Evolutionary conservation across 495 filamentous ascomycete genomes (phyloP), one percentile per base, ranked within the genome.

Genomic region (Clavariopsis aquatica): DNA sequence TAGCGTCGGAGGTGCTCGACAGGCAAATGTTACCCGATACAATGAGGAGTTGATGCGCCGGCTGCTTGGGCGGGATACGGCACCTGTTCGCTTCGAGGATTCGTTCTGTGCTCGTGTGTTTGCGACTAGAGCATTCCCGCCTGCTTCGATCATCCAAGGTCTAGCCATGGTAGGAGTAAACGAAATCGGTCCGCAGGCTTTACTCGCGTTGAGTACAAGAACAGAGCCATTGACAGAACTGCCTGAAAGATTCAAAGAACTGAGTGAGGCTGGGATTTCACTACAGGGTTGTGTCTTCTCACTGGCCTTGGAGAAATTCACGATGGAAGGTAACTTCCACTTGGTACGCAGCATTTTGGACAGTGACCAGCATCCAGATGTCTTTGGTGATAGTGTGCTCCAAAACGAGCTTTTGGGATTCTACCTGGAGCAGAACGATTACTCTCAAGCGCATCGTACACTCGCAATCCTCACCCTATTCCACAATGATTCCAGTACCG

Each of bases 341-440:
- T 15, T 70, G 24, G 64, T 70, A 19, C 68, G 55, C 6, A 55
- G 60, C 15, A 69, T 95, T 1, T 69, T 93, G 1, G 68, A 79
- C 23, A 87, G 83, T 53, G 90, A 93, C 68, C 84, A 91, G 47
- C 89, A 94, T 73, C 89, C 89, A 0, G 89, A 92, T 62, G 79
- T 83, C 4, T 83, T 89, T 24, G 89, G 91, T 57, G 85, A 96
- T 72, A 49, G 51, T 0, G 43, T 76, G 0, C 66, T 85, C 1
- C 89, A 90, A 69, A 82, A 86, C 66, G 73, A 73, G 6, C 73
- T 89, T 8, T 74, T 89, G 9, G 51, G 75, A 1, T 76, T 75
- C 15, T 84, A 84, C 66, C 78, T 85, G 27, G 69, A 77, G 36
- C 62, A 70, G 31, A 72, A 75, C 26, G 82, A 88, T 49, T 81